phyloP scores from a whole-genome alignment of 305 asterid genomes.

The Fraxinus baroniana region DNA sequence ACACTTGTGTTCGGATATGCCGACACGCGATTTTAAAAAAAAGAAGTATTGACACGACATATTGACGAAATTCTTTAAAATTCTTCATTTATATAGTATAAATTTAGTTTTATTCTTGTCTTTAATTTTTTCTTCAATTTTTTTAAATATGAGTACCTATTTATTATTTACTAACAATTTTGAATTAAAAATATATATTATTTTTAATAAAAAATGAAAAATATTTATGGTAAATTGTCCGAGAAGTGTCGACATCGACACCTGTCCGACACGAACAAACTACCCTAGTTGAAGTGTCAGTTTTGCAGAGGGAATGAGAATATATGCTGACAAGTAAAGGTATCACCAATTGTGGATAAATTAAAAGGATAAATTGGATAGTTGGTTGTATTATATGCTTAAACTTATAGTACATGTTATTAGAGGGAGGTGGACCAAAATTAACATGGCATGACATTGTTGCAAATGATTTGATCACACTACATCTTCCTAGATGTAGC shows the following conservation, averaged over 20 bases:
- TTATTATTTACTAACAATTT: not conserved
- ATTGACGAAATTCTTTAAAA: too few relatives aligned
- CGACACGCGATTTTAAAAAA: not conserved
- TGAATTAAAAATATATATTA: too few relatives aligned
- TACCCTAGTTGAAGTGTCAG: not conserved
- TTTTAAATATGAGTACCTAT: not conserved
- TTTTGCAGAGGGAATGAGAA: not conserved
- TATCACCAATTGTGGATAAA: not conserved
- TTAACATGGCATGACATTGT: not conserved
- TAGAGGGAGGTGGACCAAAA: not conserved
- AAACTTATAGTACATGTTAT: not conserved
- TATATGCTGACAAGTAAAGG: not conserved
- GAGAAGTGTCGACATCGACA: not conserved
- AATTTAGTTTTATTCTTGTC: not conserved
- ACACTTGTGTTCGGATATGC: not conserved
- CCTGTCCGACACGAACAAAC: too few relatives aligned
- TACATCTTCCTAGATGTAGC: not conserved
- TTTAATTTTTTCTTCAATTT: too few relatives aligned
- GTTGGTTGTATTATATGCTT: not conserved
- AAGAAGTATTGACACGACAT: not conserved
- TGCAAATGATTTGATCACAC: not conserved
- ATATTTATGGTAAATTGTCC: not conserved
- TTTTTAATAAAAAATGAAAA: not conserved
- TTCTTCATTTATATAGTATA: not conserved
- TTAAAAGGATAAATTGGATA: not conserved